Conservation (phyloP, 768 basidiomycete genomes). For the Tephrocybe sp. region DNA sequence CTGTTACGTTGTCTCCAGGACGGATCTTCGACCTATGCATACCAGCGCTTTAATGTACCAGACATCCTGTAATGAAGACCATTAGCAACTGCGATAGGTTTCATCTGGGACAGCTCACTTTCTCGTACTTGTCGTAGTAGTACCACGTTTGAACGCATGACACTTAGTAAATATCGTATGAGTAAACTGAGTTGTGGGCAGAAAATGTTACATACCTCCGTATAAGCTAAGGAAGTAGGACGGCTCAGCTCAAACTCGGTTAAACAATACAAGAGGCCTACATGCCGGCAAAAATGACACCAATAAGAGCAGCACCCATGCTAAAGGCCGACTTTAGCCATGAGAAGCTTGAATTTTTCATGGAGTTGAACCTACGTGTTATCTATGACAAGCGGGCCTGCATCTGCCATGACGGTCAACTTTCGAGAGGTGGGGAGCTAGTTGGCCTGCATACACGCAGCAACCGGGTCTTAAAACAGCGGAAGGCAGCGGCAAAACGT, state of each 20-base stretch:
- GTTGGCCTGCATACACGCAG: slow-evolving; percentile 14
- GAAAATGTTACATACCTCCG: slow-evolving; percentile 39
- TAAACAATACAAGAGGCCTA: slow-evolving; percentile 21
- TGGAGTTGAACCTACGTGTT: slow-evolving; percentile 32
- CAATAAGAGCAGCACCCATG: slow-evolving; percentile 52
- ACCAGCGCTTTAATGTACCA: slow-evolving; percentile 55
- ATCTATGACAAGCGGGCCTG: slow-evolving; percentile 24
- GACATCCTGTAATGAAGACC: slow-evolving; percentile 32
- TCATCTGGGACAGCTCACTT: slow-evolving; percentile 24
- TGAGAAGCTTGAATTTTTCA: neutral
- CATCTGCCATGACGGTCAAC: slow-evolving; percentile 19
- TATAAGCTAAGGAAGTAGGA: slow-evolving; percentile 39
- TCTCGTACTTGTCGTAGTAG: slow-evolving; percentile 49
- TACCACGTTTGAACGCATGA: slow-evolving; percentile 59
- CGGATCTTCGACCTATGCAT: slow-evolving; percentile 12
- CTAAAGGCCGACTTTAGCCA: slow-evolving; percentile 24
- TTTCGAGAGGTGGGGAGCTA: slow-evolving; percentile 10
- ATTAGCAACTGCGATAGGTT: slow-evolving; percentile 5
- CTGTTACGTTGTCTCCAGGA: neutral
- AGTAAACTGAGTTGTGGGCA: neutral
- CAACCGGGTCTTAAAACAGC: slow-evolving; percentile 26
- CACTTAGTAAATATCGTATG: slow-evolving; percentile 31
- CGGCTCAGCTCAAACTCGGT: neutral
- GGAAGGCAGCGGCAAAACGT: slow-evolving; percentile 15
- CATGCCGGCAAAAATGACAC: slow-evolving; percentile 48